Evolutionary conservation across 2,329 filamentous ascomycete genomes (phyloP).

Genomic region (Paracorniculantispora psalliotae): DNA sequence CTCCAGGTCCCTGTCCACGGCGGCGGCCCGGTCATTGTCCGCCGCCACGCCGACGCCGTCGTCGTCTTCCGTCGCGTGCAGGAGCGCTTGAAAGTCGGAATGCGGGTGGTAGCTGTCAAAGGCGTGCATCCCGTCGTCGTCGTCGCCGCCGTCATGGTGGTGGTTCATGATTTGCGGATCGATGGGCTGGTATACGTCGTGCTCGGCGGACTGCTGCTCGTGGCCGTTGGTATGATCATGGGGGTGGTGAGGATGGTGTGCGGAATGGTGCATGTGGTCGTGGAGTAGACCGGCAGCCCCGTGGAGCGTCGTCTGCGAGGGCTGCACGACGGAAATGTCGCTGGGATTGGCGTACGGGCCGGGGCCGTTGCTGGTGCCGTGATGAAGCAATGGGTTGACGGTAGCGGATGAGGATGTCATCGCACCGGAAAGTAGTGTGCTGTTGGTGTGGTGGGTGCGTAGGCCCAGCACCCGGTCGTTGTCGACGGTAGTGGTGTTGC

Average conservation of each 20-base stretch:
- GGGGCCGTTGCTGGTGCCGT: slow-evolving; percentile 25
- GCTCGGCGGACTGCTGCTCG: slow-evolving; percentile 18
- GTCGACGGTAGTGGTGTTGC: slow-evolving; percentile 4
- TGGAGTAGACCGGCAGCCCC: slow-evolving; percentile 17
- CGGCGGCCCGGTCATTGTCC: slow-evolving; percentile 43
- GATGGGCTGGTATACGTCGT: slow-evolving; percentile 48
- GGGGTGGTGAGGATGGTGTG: slow-evolving; percentile 23
- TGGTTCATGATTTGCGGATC: slow-evolving; percentile 56
- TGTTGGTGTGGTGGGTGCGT: slow-evolving; percentile 15
- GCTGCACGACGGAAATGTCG: slow-evolving; percentile 41
- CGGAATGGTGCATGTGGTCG: slow-evolving; percentile 27
- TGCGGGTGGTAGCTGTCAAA: slow-evolving; percentile 40
- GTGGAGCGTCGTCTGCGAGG: slow-evolving; percentile 32
- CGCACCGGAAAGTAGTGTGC: slow-evolving; percentile 6
- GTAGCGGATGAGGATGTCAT: not conserved
- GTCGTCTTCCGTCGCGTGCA: slow-evolving; percentile 42
- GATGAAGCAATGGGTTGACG: not conserved
- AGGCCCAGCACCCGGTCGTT: slow-evolving; percentile 15
- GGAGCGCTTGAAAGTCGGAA: slow-evolving; percentile 49
- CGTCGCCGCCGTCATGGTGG: slow-evolving; percentile 25
- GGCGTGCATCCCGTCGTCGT: slow-evolving; percentile 20
- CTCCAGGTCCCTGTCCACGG: slow-evolving; percentile 45
- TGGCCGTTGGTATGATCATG: slow-evolving; percentile 33
- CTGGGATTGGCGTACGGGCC: slow-evolving; percentile 43
- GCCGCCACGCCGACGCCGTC: slow-evolving; percentile 24